Evolutionary conservation across 2,329 filamentous ascomycete genomes (phyloP).

Genomic region (Phialophora chinensis): DNA sequence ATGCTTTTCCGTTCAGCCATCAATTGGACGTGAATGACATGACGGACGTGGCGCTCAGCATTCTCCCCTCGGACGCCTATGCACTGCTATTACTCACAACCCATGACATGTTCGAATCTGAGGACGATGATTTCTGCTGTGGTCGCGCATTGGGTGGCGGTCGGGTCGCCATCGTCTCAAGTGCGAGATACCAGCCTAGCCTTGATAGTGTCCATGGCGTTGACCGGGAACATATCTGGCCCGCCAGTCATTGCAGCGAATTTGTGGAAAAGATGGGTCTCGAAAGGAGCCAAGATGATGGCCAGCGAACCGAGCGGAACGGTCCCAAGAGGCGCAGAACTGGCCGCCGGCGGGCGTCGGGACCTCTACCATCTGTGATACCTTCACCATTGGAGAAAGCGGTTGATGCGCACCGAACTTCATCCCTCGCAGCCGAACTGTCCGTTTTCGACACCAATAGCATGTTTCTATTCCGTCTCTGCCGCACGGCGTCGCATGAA

Average conservation of each 20-base stretch:
- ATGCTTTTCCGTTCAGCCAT: constrained; percentile 45
- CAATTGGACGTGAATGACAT: constrained; percentile 66
- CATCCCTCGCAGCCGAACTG: background rate
- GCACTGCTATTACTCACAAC: constrained; percentile 63
- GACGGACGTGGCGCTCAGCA: constrained; percentile 61
- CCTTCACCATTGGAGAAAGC: background rate
- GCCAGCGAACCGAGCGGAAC: background rate
- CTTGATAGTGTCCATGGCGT: constrained; percentile 52
- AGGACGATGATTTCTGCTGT: constrained; percentile 71
- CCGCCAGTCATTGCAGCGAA: constrained; percentile 63
- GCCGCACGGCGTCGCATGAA: constrained; percentile 67
- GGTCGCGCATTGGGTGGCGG: constrained; percentile 70
- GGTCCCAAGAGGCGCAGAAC: background rate
- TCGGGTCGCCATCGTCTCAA: constrained; percentile 66
- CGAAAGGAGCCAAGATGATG: background rate
- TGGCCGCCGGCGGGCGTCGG: background rate
- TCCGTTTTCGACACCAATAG: background rate
- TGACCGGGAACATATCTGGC: constrained; percentile 64
- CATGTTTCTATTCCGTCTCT: constrained; percentile 65
- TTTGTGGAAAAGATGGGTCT: constrained; percentile 55
- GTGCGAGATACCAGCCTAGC: constrained; percentile 65
- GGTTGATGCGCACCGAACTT: background rate
- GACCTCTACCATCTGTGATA: background rate
- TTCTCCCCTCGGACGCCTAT: constrained; percentile 65
- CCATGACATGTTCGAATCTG: constrained; percentile 70